A percentile compares a stretch with the other conserved stretches of the same genome.
Conservation (phyloP, 31 red algal genomes). For the Asparagopsis taxiformis region DNA sequence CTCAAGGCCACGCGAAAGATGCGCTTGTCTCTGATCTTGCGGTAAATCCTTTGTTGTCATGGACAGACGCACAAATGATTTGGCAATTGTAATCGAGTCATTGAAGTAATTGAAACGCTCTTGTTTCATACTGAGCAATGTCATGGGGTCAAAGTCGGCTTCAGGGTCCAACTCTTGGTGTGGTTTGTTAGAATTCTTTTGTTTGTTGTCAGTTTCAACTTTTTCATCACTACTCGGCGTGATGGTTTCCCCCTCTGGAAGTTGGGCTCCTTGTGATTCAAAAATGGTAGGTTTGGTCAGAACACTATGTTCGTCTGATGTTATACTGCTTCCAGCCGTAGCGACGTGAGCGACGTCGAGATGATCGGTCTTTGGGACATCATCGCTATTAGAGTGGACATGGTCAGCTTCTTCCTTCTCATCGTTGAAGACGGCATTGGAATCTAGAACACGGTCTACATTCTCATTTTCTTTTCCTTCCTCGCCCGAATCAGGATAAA, state of each 20-base stretch:
- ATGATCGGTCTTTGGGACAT: neutral
- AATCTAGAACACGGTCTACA: neutral
- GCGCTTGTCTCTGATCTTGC: slow-evolving; percentile 57
- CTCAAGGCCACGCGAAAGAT: slow-evolving; percentile 66
- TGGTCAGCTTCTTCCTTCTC: neutral
- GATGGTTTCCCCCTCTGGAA: neutral
- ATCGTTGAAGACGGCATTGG: no score
- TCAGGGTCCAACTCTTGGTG: slow-evolving; percentile 5
- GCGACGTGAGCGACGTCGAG: neutral
- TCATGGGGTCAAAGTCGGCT: slow-evolving; percentile 62
- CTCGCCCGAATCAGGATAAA: neutral
- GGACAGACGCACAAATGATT: slow-evolving; percentile 88
- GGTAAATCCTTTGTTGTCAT: slow-evolving; percentile 67
- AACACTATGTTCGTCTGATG: neutral
- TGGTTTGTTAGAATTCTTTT: neutral
- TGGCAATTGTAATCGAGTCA: slow-evolving; percentile 86
- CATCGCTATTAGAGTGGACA: neutral
- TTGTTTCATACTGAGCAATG: slow-evolving; percentile 93
- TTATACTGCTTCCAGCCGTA: neutral
- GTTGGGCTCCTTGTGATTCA: neutral
- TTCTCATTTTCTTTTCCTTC: neutral
- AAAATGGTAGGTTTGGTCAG: neutral
- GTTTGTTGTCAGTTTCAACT: neutral
- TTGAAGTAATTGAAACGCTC: slow-evolving; percentile 99
- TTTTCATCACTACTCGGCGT: neutral